Percentiles rank a stretch among this genome's conserved stretches.
phyloP scores from a whole-genome alignment of 2,329 filamentous ascomycete genomes.

The Aspergillus sp. region DNA sequence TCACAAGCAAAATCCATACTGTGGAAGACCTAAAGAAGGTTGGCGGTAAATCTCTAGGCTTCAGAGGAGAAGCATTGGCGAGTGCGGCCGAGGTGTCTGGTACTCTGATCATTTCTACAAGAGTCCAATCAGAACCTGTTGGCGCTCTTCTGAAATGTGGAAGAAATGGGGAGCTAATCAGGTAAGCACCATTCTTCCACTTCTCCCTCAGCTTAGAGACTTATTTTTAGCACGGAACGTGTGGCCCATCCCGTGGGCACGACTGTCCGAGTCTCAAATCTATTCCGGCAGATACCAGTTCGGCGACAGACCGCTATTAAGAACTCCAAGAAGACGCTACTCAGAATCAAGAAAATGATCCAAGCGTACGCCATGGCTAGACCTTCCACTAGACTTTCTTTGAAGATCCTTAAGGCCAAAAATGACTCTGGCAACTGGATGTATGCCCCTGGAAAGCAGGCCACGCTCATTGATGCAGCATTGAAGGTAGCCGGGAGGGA shows the following conservation, averaged over 20 bases:
- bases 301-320: conserved; percentile 58
- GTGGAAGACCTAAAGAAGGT: conserved; percentile 56
- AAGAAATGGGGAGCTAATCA: conserved; percentile 49
- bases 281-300: conserved; percentile 61
- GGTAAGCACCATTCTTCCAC: conserved; percentile 29
- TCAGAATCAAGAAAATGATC: conserved; percentile 54
- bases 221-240: conserved; percentile 30
- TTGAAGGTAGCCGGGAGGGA: conserved; percentile 58
- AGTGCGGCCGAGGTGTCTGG: conserved; percentile 61
- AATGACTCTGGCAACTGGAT: conserved; percentile 62
- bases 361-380: conserved; percentile 62
- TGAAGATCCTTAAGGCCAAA: conserved; percentile 59
- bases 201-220: not conserved
- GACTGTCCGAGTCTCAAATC: conserved; percentile 56
- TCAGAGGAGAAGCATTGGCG: conserved; percentile 64
- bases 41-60: conserved; percentile 60
- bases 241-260: conserved; percentile 61
- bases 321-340: conserved; percentile 48
- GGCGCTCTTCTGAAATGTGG: conserved; percentile 54
- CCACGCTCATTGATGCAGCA: conserved; percentile 53
- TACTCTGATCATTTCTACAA: conserved; percentile 54
- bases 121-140: conserved; percentile 57
- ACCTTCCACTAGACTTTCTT: conserved; percentile 54
- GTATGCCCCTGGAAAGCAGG: conserved; percentile 55
- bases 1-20: conserved; percentile 63